phyloP scores from a whole-genome alignment of 1,284 basidiomycete genomes.

The Cutaneotrichosporon cutaneum region DNA sequence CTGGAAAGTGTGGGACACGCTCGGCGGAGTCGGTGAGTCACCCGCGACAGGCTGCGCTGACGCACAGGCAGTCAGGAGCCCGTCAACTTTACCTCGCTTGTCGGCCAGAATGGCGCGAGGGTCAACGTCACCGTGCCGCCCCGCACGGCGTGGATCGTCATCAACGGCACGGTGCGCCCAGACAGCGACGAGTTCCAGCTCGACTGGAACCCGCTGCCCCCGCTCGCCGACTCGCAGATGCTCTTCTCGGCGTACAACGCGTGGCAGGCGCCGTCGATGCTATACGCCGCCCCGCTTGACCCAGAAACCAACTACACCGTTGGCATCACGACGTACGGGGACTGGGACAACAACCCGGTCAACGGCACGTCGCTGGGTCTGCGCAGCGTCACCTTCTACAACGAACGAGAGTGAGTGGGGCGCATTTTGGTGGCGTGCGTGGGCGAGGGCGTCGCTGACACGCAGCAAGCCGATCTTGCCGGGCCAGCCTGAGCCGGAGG shows the following conservation, averaged over 20 bases:
- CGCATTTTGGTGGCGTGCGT: no score
- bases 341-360: slow-evolving; percentile 1
- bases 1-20: slow-evolving; percentile 2
- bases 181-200: slow-evolving; percentile 11
- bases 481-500: not conserved
- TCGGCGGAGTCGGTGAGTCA: slow-evolving; percentile 12
- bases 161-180: slow-evolving; percentile 14
- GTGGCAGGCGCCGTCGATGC: slow-evolving; percentile 6
- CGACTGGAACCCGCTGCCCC: slow-evolving; percentile 11
- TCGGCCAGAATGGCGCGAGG: not conserved
- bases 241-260: slow-evolving; percentile 9
- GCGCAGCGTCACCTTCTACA: slow-evolving; percentile 7
- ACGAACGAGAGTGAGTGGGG: slow-evolving; percentile 2
- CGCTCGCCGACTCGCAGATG: slow-evolving; percentile 7
- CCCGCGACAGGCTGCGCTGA: not conserved
- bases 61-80: not conserved
- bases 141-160: slow-evolving; percentile 6
- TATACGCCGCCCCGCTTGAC: slow-evolving; percentile 8
- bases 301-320: slow-evolving; percentile 9
- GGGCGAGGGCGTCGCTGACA: not conserved
- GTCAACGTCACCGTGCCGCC: slow-evolving; percentile 6
- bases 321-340: not conserved
- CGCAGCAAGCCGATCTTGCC: not conserved
- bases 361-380: slow-evolving; percentile 8
- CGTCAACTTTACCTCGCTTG: not conserved